Percentiles rank a stretch among this genome's conserved stretches.
phyloP scores from a whole-genome alignment of 106 monocot genomes.

The Acorus calamus region DNA sequence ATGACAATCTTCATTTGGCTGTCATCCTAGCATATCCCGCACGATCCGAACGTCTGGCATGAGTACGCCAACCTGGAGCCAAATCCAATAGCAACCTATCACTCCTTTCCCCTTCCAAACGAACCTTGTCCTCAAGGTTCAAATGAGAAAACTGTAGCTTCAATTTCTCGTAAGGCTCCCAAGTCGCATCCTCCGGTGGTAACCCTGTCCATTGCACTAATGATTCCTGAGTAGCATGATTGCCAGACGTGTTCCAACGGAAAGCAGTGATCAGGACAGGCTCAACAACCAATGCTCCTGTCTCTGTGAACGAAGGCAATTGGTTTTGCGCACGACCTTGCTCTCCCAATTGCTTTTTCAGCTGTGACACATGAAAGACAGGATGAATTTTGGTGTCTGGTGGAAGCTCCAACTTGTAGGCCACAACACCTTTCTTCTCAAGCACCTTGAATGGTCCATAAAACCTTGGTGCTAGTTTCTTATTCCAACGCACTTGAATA shows the following conservation, averaged over 20 bases:
- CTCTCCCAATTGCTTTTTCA: background rate
- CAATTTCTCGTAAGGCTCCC: background rate
- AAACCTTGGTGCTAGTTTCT: background rate
- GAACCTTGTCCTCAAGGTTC: constrained; percentile 8
- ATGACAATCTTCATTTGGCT: too few species aligned
- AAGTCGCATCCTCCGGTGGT: background rate
- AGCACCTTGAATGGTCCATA: constrained; percentile 1
- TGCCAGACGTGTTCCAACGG: background rate
- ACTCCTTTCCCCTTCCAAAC: background rate
- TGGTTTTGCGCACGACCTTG: too few species aligned
- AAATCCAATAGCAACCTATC: too few species aligned
- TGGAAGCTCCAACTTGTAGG: constrained; percentile 1
- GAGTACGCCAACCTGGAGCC: too few species aligned
- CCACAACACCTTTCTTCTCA: background rate
- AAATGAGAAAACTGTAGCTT: background rate
- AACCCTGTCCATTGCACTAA: background rate
- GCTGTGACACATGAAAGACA: background rate
- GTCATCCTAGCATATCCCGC: too few species aligned
- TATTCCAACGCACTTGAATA: background rate
- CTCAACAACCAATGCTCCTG: background rate
- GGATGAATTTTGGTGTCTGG: background rate
- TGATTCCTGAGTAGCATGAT: background rate
- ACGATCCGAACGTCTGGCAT: too few species aligned
- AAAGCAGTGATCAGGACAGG: background rate
- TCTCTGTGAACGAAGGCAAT: background rate